Base-by-base conservation (phyloP, 2,329 filamentous ascomycete genomes). In the Metarhizium sp. region DNA sequence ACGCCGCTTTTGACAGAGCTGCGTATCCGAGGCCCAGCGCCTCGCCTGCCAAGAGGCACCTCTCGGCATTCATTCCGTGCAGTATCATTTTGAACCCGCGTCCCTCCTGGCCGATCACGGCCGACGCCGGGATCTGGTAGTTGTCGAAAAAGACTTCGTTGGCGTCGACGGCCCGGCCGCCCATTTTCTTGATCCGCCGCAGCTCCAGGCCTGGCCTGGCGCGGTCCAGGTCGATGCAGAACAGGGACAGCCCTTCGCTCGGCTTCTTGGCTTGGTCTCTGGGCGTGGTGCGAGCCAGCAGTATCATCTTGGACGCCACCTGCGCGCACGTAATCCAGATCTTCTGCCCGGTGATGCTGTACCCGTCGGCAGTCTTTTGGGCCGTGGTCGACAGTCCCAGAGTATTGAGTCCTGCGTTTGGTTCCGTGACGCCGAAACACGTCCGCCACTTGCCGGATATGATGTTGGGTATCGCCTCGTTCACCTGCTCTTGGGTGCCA, bases 241-340 rank as follows among this genome's bases (percentile, higher is more conserved):
- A 92, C 34, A 95, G 73, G 0, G 86, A 90, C 0, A 95, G 75
- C 0, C 86, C 88, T 66, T 92, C 83, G n/a, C 81, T 88, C 0
- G 85, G 80, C 64, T 86, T 90, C 57, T 75, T 73, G 0, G 84
- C 82, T 57, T 88, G 76, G 52, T 89, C 85, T 0, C 86, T 61
- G 0, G 86, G 80, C 0, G 84, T 89, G 0, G 89, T 95, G 1
- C 90, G 81, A 0, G 88, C 88, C 0, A 95, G 78, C 0, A 95
- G 76, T 4, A 95, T 85, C 89, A 95, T 95, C 63, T 90, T 89
- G 4, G 79, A 78, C 0, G 90, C 89, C 0, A 92, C 86, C 66
- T 95, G 88, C 0, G 90, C 90, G 53, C 84, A 92, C 0, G 88
- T 89, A 54, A 94, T 95, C 90, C 90, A 95, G 54, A 92, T 92